A percentile compares a stretch with the other conserved stretches of the same genome.
These are phyloP conservation scores for Penicillium sp. DNA, from an alignment of 2,329 filamentous ascomycete genomes.

Conservation along the genomic window DNA sequence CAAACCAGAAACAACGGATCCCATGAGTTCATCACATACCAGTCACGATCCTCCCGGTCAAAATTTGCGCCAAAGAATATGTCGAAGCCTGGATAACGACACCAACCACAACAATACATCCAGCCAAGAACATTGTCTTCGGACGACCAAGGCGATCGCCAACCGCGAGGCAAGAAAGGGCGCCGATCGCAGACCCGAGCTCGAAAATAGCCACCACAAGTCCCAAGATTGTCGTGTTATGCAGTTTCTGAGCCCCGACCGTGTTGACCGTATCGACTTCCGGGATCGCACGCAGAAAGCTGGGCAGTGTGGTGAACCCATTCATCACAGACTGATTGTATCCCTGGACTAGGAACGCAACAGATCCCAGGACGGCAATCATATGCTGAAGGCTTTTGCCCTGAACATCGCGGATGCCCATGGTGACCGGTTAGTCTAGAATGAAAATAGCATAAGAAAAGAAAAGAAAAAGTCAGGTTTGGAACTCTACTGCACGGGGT, in stretches of 20 bases:
- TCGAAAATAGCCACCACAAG: constrained; percentile 26
- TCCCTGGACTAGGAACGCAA: constrained; percentile 25
- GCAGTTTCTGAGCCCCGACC: constrained; percentile 11
- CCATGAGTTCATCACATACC: constrained; percentile 31
- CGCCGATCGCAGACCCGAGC: constrained; percentile 17
- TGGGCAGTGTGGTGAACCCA: constrained; percentile 22
- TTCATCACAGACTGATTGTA: constrained; percentile 28
- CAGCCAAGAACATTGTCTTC: constrained; percentile 46
- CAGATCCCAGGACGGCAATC: not conserved
- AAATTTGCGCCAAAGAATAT: constrained; percentile 45
- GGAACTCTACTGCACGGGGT: not conserved
- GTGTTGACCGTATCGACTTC: constrained; percentile 50
- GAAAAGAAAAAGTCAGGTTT: not conserved
- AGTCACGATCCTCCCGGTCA: constrained; percentile 47
- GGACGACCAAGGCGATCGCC: constrained; percentile 49
- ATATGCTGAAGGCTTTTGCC: not conserved
- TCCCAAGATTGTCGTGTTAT: constrained; percentile 25
- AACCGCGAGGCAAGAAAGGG: constrained; percentile 20
- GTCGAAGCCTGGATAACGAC: constrained; percentile 44
- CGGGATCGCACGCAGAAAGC: constrained; percentile 51
- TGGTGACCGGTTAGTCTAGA: not conserved
- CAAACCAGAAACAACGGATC: not conserved
- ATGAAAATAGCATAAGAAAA: not conserved
- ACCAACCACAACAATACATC: constrained; percentile 45
- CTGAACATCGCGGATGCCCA: not conserved